Evolutionary conservation across 225 moss, liverwort and hornwort species (phyloP), one percentile per base, ranked within the genome.

Genomic region (Sphagnum contortum): DNA sequence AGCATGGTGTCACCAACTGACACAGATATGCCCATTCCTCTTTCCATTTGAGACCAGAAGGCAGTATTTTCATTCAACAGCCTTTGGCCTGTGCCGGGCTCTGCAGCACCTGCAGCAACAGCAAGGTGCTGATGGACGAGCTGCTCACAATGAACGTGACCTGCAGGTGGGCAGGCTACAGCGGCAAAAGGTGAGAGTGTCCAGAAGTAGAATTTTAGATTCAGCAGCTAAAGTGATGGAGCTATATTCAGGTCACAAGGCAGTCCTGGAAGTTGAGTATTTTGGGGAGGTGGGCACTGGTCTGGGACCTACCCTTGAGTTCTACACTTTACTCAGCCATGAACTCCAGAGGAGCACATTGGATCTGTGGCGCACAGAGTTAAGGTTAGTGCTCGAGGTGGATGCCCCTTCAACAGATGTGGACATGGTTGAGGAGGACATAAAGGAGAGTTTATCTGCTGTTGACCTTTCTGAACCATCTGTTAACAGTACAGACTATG

Each of bases 281-380:
- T 98, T 92, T 67, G 96, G 96, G 53, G 96, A 98, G 82, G 96
- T 98, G 70, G 96, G 96, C 49, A 98, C 96, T 46, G 96, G 96
- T 9, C 81, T 98, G 64, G 96, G 96, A 56, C 96, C 96, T 53
- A 98, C 96, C 12, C 79, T 98, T 66, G 96, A 98, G 80, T 98
- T 98, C 57, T 98, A 98, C 75, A 98, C 96, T 48, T 67, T 98
- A 58, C 81, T 98, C 49, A 92, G 92, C 78, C 92, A 98, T 60
- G 96, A 98, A 66, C 71, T 98, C 74, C 96, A 98, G 66, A 87
- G 70, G 73, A 81, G 74, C 64, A 81, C 77, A 58, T 59, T 96
- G 63, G 85, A 90, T 50, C 70, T 98, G 63, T 98, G 96, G 96
- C 85, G 92, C 62, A 69, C 82, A 62, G 96, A 98, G 70, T 80